A percentile compares a stretch with the other conserved stretches of the same genome.
Evolutionary conservation across 306 rosid species (phyloP).

Genomic region (Sphenostylis stenocarpa): DNA sequence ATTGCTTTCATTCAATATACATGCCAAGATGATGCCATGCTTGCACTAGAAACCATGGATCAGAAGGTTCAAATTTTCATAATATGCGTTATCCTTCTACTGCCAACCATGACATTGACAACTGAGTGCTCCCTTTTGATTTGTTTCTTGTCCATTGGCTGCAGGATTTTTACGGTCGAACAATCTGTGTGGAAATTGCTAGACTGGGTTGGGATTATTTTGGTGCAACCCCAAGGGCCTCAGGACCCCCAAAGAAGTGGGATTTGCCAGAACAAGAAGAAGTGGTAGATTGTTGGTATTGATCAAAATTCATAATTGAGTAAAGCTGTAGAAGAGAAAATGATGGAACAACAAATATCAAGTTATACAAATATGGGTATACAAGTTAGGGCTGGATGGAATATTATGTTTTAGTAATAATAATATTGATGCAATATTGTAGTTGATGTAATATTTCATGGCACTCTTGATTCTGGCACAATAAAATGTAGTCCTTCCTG

Average conservation of each 20-base stretch:
- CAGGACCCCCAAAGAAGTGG: conserved; percentile 75
- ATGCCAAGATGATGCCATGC: conserved; percentile 76
- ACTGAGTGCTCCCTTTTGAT: not conserved
- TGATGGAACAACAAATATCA: conserved; percentile 17
- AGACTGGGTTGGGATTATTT: conserved; percentile 56
- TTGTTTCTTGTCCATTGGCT: conserved; percentile 9
- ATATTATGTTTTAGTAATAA: not conserved
- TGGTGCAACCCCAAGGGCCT: conserved; percentile 46
- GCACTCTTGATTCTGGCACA: not conserved
- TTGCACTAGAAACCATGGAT: conserved; percentile 90
- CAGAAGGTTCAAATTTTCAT: conserved; percentile 55
- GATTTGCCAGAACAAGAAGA: conserved; percentile 55
- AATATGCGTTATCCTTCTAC: not conserved
- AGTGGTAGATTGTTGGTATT: conserved; percentile 90
- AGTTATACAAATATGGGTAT: not conserved
- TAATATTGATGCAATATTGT: conserved; percentile 10
- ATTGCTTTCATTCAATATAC: conserved; percentile 86
- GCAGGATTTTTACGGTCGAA: conserved; percentile 67
- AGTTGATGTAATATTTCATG: not conserved
- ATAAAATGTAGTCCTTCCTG: not conserved
- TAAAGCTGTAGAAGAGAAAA: conserved; percentile 18
- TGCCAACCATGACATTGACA: not conserved
- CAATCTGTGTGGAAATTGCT: conserved; percentile 67
- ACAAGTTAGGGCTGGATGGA: not conserved
- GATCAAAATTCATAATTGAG: conserved; percentile 33